Percentiles rank a stretch among this genome's conserved stretches.
Evolutionary conservation across 495 filamentous ascomycete species (phyloP).

Genomic region (Chlorociboria aeruginascens): DNA sequence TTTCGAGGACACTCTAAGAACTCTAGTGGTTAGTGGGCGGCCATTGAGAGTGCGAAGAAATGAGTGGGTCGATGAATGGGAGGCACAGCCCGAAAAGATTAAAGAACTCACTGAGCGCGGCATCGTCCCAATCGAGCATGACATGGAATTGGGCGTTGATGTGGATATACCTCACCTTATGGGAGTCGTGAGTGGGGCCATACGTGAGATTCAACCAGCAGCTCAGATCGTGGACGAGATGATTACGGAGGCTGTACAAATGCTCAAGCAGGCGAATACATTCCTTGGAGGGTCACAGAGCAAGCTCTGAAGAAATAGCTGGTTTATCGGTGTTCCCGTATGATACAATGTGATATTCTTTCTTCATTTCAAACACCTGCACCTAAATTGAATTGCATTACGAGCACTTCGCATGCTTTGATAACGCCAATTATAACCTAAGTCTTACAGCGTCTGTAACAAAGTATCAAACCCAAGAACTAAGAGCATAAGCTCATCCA

Average conservation of each 20-base stretch:
- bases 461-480: neutral
- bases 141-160: slow-evolving; percentile 65
- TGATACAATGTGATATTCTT: neutral
- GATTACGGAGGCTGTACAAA: slow-evolving; percentile 64
- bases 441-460: neutral
- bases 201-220: slow-evolving; percentile 67
- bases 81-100: slow-evolving; percentile 58
- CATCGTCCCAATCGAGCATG: slow-evolving; percentile 65
- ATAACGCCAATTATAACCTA: slow-evolving; percentile 15
- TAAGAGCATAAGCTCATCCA: slow-evolving; percentile 1
- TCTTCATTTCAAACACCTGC: neutral
- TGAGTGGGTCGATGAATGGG: slow-evolving; percentile 71
- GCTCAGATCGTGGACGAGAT: slow-evolving; percentile 73
- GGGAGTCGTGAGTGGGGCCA: slow-evolving; percentile 80
- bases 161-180: slow-evolving; percentile 79
- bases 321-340: neutral
- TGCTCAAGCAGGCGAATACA: slow-evolving; percentile 44
- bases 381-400: slow-evolving; percentile 10
- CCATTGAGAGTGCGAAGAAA: slow-evolving; percentile 72
- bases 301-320: slow-evolving; percentile 24
- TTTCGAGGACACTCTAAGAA: slow-evolving; percentile 65
- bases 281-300: slow-evolving; percentile 34
- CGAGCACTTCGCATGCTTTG: slow-evolving; percentile 23
- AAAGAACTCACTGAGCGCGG: slow-evolving; percentile 58
- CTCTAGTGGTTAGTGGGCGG: slow-evolving; percentile 66